Percentiles rank a stretch among this genome's conserved stretches.
Conservation (phyloP, 805 yeast species). For the Candida berthetii region DNA sequence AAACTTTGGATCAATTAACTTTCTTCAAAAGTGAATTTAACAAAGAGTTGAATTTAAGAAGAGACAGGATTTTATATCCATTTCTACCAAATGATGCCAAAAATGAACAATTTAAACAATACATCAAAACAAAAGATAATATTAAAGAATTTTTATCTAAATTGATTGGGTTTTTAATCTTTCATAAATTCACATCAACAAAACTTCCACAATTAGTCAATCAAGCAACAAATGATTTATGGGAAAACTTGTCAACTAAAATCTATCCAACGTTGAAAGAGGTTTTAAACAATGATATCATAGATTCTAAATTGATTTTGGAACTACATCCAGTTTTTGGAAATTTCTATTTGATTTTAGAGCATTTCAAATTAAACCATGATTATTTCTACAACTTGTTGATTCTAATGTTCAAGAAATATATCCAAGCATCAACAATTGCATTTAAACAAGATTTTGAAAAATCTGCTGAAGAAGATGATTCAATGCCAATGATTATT, state of each 20-base stretch:
- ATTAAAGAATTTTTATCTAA: conserved; percentile 53
- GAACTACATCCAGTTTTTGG: conserved; percentile 48
- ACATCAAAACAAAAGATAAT: conserved; percentile 30
- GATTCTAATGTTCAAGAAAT: conserved; percentile 51
- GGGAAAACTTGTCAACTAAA: conserved; percentile 62
- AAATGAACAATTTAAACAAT: conserved; percentile 20
- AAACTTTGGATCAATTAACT: conserved; percentile 62
- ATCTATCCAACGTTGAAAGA: conserved; percentile 51
- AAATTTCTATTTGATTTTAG: conserved; percentile 67
- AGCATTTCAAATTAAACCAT: conserved; percentile 58
- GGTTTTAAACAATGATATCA: conserved; percentile 35
- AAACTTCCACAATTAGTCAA: conserved; percentile 57
- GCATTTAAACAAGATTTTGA: conserved; percentile 58
- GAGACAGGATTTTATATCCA: conserved; percentile 67
- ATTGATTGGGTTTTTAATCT: conserved; percentile 69
- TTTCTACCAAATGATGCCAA: conserved; percentile 39
- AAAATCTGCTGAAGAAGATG: conserved; percentile 65
- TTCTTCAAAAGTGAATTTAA: conserved; percentile 56
- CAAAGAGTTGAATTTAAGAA: conserved; percentile 65
- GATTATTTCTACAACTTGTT: conserved; percentile 57
- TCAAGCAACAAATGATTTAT: conserved; percentile 53
- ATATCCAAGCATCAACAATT: conserved; percentile 46
- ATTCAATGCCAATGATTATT: conserved; percentile 81
- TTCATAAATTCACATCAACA: conserved; percentile 65
- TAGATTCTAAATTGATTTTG: conserved; percentile 37